phyloP scores from a whole-genome alignment of 148 eudicot genomes.

The Fallopia convolvulus region DNA sequence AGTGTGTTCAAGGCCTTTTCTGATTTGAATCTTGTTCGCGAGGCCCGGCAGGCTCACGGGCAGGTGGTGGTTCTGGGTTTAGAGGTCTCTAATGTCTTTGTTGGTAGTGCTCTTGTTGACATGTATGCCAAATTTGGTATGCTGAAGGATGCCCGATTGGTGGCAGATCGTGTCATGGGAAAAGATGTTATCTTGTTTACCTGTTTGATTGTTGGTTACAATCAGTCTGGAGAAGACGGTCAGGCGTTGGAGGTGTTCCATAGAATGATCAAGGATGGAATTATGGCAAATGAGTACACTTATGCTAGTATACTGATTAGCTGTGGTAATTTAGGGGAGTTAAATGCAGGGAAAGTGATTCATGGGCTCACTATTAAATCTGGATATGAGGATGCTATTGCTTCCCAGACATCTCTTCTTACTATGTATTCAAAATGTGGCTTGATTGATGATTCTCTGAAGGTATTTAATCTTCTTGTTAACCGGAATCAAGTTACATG shows the following conservation, averaged over 20 bases:
- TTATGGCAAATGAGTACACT: slow-evolving; percentile 34
- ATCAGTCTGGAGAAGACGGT: slow-evolving; percentile 22
- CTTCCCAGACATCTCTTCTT: slow-evolving; percentile 31
- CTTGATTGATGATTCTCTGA: slow-evolving; percentile 28
- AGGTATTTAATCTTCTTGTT: slow-evolving; percentile 23
- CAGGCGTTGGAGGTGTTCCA: slow-evolving; percentile 28
- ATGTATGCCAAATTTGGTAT: slow-evolving; percentile 39
- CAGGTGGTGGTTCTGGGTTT: slow-evolving; percentile 34
- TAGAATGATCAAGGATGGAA: slow-evolving; percentile 25
- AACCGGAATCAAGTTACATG: slow-evolving; percentile 33
- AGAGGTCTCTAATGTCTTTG: slow-evolving; percentile 31
- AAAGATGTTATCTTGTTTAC: slow-evolving; percentile 40
- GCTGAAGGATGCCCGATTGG: slow-evolving; percentile 31
- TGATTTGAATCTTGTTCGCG: slow-evolving; percentile 25
- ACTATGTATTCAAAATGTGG: slow-evolving; percentile 43
- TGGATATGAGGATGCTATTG: slow-evolving; percentile 25
- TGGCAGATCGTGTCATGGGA: slow-evolving; percentile 22
- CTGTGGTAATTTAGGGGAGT: slow-evolving; percentile 31
- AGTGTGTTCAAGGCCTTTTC: slow-evolving; percentile 36
- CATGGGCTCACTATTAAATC: slow-evolving; percentile 29
- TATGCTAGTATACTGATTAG: slow-evolving; percentile 29
- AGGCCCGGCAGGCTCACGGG: slow-evolving; percentile 28
- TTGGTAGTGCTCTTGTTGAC: slow-evolving; percentile 37
- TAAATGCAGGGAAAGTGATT: slow-evolving; percentile 24
- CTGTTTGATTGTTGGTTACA: slow-evolving; percentile 32